phyloP scores from a whole-genome alignment of 192 early-diverging fungal genomes.

The Backusella tarrabulga region DNA sequence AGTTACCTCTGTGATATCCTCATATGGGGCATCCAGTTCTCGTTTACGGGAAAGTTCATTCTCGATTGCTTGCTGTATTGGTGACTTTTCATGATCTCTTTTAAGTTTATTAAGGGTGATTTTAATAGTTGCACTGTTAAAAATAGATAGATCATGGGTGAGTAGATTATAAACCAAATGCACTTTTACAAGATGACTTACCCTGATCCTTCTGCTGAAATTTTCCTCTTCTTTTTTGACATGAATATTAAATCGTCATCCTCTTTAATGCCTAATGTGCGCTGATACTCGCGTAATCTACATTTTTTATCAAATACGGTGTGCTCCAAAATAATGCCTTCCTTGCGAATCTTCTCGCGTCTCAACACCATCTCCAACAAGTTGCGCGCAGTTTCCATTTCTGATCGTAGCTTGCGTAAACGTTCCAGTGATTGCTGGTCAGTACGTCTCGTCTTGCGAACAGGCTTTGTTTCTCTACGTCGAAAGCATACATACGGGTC shows the following conservation, averaged over 20 bases:
- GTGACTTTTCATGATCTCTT: constrained; percentile 41
- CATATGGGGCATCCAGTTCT: constrained; percentile 60
- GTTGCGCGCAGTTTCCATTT: constrained; percentile 73
- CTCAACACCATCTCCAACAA: constrained; percentile 79
- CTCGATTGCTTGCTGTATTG: constrained; percentile 48
- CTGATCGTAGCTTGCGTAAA: constrained; percentile 73
- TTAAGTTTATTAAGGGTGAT: constrained; percentile 58
- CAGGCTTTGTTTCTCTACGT: constrained; percentile 84
- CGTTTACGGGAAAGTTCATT: constrained; percentile 55
- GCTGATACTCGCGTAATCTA: constrained; percentile 60
- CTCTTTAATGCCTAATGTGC: constrained; percentile 67
- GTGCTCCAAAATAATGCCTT: constrained; percentile 73
- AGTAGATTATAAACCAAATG: background rate
- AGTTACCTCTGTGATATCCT: constrained; percentile 72
- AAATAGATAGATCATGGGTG: background rate
- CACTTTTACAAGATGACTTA: constrained; percentile 16
- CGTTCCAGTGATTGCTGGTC: constrained; percentile 88
- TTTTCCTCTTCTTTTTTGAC: constrained; percentile 43
- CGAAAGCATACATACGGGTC: constrained; percentile 98
- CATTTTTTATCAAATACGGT: constrained; percentile 70
- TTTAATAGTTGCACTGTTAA: constrained; percentile 54
- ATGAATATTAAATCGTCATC: constrained; percentile 50
- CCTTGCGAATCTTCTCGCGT: constrained; percentile 76
- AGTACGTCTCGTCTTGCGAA: constrained; percentile 83
- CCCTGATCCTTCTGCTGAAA: constrained; percentile 35